Percentiles rank a stretch among this genome's conserved stretches.
These are phyloP conservation scores for Blastobotrys buckinghamii DNA, from an alignment of 1,139 yeast genomes.

Conservation along the genomic window DNA sequence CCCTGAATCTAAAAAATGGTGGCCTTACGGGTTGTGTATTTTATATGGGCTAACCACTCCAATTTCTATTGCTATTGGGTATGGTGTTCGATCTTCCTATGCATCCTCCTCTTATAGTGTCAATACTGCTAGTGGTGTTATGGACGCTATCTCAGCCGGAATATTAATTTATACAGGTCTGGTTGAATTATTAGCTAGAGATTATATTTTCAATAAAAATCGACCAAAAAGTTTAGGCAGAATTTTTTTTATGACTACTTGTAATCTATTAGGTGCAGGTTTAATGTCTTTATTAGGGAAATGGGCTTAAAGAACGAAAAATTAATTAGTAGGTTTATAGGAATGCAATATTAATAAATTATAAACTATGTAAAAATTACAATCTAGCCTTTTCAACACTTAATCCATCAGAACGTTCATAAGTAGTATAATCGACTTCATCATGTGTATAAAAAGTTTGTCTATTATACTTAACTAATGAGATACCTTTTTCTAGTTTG, in stretches of 20 bases:
- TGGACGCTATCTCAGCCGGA: slow-evolving; percentile 81
- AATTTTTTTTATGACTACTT: slow-evolving; percentile 36
- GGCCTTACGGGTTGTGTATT: slow-evolving; percentile 57
- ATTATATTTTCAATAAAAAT: slow-evolving; percentile 48
- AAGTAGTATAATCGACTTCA: slow-evolving; percentile 31
- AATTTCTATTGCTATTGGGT: slow-evolving; percentile 73
- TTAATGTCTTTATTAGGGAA: slow-evolving; percentile 79
- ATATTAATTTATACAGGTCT: slow-evolving; percentile 75
- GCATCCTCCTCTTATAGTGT: slow-evolving; percentile 46
- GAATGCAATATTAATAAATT: too few relatives aligned
- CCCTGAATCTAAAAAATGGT: slow-evolving; percentile 38
- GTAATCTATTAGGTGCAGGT: slow-evolving; percentile 63
- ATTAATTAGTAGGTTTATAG: too few relatives aligned
- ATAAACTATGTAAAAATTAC: not conserved
- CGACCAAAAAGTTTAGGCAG: slow-evolving; percentile 30
- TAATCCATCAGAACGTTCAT: slow-evolving; percentile 4
- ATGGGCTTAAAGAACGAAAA: too few relatives aligned
- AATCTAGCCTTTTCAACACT: not conserved
- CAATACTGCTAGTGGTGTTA: slow-evolving; percentile 65
- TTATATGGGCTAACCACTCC: slow-evolving; percentile 69
- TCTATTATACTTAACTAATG: slow-evolving; percentile 27
- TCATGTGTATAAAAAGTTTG: slow-evolving; percentile 33
- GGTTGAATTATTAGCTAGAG: slow-evolving; percentile 81
- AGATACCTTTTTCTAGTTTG: slow-evolving; percentile 34
- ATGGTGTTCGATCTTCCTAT: slow-evolving; percentile 70